Evolutionary conservation across 495 filamentous ascomycete species (phyloP), one percentile per base, ranked within the genome.

Genomic region (Penicillium goetzii): DNA sequence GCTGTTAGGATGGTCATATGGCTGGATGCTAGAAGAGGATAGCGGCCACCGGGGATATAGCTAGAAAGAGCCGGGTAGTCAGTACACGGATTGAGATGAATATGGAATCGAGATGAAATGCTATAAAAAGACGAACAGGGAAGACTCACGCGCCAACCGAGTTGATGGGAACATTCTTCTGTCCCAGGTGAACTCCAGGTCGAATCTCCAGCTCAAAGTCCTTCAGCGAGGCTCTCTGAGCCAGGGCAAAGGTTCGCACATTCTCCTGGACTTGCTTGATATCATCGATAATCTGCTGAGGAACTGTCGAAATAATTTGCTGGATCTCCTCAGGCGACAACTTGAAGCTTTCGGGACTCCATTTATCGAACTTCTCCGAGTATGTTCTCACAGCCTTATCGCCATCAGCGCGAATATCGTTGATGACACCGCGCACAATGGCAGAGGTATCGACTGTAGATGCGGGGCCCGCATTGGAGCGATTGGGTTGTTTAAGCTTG

Each of bases 1-100:
- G 84, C 82, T 0, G 84, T 86, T 6, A 85, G 68, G 47, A 85
- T 83, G 15, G 81, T 86, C 83, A 84, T 86, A 62, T 86, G 84
- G n/a, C 78, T 78, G 17, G 81, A 84, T 15, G 82, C 84, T 19
- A 86, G 80, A 6, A 85, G 76, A 9, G 82, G 82, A 60, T 86
- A 85, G 4, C 81, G 75, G 21, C 82, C 82, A 2, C 81, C 83
- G 0, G 81, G 82, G 49, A 84, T 83, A 64, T 84, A 86, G 2
- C 73, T 76, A n/a, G 45, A 2, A 12, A 8, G 12, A 23, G 30
- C n/a, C 4, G 10, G 2, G 2, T 10, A 33, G 9, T n/a, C n/a
- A 49, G 26, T 21, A 21, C 30, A 32, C 2, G 30, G 2, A 3
- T 32, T 32, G 30, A 32, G 6, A 7, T n/a, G n/a, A n/a, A n/a